A percentile compares a stretch with the other conserved stretches of the same genome.
phyloP scores from a whole-genome alignment of 139 green algal genomes.

The Chlamydomonas sphaeroides region DNA sequence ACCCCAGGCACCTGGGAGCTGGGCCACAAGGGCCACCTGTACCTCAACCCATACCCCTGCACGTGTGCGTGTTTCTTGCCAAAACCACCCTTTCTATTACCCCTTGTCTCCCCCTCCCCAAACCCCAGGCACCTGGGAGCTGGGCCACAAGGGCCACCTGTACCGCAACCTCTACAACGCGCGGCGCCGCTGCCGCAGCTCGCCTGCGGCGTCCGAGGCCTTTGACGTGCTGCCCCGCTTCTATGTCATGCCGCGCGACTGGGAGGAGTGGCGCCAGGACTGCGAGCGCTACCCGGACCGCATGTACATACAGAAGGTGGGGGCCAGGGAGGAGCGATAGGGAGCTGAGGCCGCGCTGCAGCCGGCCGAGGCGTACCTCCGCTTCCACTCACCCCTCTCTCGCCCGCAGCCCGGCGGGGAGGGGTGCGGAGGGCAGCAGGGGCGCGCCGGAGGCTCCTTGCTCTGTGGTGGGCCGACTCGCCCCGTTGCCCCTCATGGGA shows the following conservation, averaged over 20 bases:
- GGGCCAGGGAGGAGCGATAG: too few relatives aligned
- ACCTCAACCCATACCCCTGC: constrained; percentile 64
- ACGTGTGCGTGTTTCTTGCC: too few relatives aligned
- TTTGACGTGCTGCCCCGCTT: constrained; percentile 73
- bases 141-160: constrained; percentile 76
- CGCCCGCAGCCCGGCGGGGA: too few relatives aligned
- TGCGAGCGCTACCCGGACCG: constrained; percentile 51
- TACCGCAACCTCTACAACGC: constrained; percentile 63
- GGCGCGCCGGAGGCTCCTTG: too few relatives aligned
- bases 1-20: constrained; percentile 77
- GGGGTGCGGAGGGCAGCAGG: too few relatives aligned
- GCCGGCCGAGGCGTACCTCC: too few relatives aligned
- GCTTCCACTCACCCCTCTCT: too few relatives aligned
- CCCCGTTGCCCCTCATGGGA: too few relatives aligned
- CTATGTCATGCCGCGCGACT: constrained; percentile 71
- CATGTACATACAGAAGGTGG: constrained; percentile 70
- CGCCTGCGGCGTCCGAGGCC: constrained; percentile 28
- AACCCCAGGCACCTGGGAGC: constrained; percentile 74
- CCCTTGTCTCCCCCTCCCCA: too few relatives aligned
- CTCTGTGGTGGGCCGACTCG: too few relatives aligned
- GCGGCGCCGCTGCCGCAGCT: neutral
- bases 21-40: constrained; percentile 75
- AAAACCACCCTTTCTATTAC: too few relatives aligned
- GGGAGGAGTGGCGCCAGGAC: constrained; percentile 66
- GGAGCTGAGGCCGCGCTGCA: too few relatives aligned